These are phyloP conservation scores for Populus deltoides DNA, from an alignment of 345 rosid species.

Conservation along the genomic window DNA sequence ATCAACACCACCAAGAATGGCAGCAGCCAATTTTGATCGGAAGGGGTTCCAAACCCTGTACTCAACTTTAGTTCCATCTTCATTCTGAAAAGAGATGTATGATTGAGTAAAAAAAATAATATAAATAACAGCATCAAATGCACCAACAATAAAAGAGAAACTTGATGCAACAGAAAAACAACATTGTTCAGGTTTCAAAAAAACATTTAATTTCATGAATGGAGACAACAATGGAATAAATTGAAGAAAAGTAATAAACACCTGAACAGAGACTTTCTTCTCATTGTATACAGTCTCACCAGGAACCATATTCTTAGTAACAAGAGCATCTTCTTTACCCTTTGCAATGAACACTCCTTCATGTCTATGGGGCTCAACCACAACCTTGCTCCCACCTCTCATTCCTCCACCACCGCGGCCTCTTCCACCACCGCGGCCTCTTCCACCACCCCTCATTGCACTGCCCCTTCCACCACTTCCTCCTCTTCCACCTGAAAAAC, in stretches of 20 bases:
- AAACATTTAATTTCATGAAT: not conserved
- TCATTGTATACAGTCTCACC: slow-evolving; percentile 95
- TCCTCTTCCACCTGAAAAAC: slow-evolving; percentile 37
- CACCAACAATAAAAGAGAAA: not conserved
- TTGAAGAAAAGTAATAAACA: not conserved
- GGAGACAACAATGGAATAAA: not conserved
- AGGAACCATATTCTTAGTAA: slow-evolving; percentile 84
- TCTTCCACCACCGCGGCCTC: slow-evolving; percentile 42
- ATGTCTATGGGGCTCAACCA: slow-evolving; percentile 88
- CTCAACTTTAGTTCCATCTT: slow-evolving; percentile 88
- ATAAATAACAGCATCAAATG: not conserved
- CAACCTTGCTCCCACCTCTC: slow-evolving; percentile 85
- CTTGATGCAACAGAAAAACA: not conserved
- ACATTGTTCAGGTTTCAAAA: not conserved
- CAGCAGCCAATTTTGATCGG: slow-evolving; percentile 94
- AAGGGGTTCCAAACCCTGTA: slow-evolving; percentile 98
- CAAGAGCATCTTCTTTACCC: slow-evolving; percentile 93
- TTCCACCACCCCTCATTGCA: slow-evolving; percentile 26
- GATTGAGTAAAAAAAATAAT: not conserved
- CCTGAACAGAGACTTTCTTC: slow-evolving; percentile 90
- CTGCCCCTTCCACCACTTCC: slow-evolving; percentile 43
- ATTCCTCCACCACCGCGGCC: slow-evolving; percentile 66
- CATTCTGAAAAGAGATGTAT: slow-evolving; percentile 41
- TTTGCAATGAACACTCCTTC: slow-evolving; percentile 82
- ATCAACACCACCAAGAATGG: slow-evolving; percentile 97